Evolutionary conservation across 768 basidiomycete genomes (phyloP).

Genomic region (Pleurotus salmoneostramineus): DNA sequence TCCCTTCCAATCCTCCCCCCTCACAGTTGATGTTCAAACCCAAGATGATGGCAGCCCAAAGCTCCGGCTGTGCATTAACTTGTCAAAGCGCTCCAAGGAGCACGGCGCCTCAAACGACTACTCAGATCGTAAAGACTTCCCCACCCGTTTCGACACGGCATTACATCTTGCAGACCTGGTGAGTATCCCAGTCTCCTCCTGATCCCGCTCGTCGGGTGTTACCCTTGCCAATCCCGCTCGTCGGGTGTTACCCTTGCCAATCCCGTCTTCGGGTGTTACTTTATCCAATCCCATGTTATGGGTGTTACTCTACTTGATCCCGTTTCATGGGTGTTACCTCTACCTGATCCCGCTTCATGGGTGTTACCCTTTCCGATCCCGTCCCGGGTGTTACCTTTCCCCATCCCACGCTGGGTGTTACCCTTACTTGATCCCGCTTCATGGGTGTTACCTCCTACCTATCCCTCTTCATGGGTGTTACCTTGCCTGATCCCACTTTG

Average conservation of each 20-base stretch:
- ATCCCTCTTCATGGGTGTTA: too few relatives aligned
- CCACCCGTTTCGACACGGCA: conserved; percentile 12
- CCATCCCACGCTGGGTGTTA: too few relatives aligned
- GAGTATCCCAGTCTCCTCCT: conserved; percentile 3
- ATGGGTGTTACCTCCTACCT: too few relatives aligned
- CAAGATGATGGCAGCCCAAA: conserved; percentile 14
- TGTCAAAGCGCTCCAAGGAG: conserved; percentile 10
- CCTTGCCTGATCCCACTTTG: too few relatives aligned
- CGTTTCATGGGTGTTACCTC: too few relatives aligned
- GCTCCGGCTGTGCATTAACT: conserved; percentile 12
- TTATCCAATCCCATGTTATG: too few relatives aligned
- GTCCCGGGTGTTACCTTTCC: too few relatives aligned
- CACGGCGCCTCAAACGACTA: conserved; percentile 10
- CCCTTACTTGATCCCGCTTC: too few relatives aligned
- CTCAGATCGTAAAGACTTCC: conserved; percentile 12
- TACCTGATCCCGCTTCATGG: too few relatives aligned
- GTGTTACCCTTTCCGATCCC: too few relatives aligned
- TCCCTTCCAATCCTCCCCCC: conserved; percentile 24
- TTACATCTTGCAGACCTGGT: conserved; percentile 10
- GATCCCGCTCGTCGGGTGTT: background rate
- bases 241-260: background rate
- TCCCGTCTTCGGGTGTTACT: background rate
- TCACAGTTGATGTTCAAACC: conserved; percentile 12
- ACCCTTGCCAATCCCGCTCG: background rate
- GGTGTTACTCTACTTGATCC: too few relatives aligned